Percentiles rank a stretch among this genome's conserved stretches.
phyloP scores from a whole-genome alignment of 2,329 filamentous ascomycete genomes.

The Pestalotiopsis sp. region DNA sequence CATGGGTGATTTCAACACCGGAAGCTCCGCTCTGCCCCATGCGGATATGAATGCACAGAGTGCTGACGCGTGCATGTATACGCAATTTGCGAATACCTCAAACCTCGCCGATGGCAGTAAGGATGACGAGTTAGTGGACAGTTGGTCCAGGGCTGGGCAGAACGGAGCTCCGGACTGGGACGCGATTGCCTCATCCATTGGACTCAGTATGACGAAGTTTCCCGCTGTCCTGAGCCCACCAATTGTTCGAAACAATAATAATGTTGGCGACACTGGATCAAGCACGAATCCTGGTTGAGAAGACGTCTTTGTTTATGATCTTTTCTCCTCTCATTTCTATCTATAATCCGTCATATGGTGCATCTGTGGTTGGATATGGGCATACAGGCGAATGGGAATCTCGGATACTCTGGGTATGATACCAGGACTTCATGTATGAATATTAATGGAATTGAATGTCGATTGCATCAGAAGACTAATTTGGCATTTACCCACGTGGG shows the following conservation, averaged over 20 bases:
- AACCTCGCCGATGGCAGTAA: background rate
- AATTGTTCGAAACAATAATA: background rate
- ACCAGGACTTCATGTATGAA: background rate
- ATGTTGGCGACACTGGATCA: background rate
- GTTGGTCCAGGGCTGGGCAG: constrained; percentile 5
- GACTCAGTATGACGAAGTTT: background rate
- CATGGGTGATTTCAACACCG: background rate
- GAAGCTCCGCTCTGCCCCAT: too few species aligned
- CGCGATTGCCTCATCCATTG: constrained; percentile 1
- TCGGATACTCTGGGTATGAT: background rate
- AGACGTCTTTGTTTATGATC: background rate
- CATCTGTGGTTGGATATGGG: background rate
- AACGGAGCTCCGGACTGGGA: constrained; percentile 11
- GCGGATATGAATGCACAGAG: background rate
- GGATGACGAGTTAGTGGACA: background rate
- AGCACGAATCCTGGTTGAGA: background rate
- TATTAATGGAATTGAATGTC: background rate
- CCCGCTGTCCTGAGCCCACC: background rate
- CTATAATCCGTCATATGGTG: background rate
- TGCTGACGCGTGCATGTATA: constrained; percentile 20
- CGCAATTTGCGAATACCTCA: constrained; percentile 16
- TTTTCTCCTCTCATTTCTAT: background rate
- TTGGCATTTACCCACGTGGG: too few species aligned
- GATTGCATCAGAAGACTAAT: too few species aligned
- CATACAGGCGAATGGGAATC: background rate